Evolutionary conservation across 163 green algal genomes (phyloP).

Genomic region (Scenedesmus sp.): DNA sequence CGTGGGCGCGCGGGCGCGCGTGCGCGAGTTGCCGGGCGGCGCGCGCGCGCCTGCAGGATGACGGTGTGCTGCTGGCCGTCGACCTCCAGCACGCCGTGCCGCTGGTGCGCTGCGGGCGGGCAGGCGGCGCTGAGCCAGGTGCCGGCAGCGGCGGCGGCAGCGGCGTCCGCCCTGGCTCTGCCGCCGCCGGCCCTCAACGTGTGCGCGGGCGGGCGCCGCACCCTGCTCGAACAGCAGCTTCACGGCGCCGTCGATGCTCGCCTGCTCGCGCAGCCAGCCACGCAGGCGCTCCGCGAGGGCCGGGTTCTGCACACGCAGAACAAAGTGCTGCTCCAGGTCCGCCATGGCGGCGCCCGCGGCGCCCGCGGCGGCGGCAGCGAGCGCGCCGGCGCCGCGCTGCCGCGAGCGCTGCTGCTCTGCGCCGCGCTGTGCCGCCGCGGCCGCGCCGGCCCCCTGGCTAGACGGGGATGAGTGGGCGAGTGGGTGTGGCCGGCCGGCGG

Average conservation of each 20-base stretch:
- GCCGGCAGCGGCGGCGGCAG: background rate
- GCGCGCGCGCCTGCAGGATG: no score
- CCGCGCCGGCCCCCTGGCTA: no score
- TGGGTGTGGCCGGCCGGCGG: no score
- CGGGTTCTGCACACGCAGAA: conserved; percentile 59
- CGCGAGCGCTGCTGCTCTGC: no score
- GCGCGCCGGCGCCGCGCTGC: no score
- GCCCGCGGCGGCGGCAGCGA: background rate
- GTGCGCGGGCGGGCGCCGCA: background rate
- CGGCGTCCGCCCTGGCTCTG: background rate
- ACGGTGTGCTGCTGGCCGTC: conserved; percentile 62
- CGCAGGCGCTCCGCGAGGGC: conserved; percentile 54
- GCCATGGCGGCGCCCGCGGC: background rate
- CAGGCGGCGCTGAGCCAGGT: no score
- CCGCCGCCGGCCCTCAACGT: background rate
- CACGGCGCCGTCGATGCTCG: conserved; percentile 32
- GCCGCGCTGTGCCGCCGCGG: no score
- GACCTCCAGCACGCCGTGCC: conserved; percentile 61
- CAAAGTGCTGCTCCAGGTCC: conserved; percentile 59
- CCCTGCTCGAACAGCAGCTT: conserved; percentile 51
- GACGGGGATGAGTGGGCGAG: no score
- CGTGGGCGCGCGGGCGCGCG: no score
- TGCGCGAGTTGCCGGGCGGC: no score
- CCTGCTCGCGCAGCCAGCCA: conserved; percentile 52
- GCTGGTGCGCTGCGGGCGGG: conserved; percentile 42